Evolutionary conservation across 1,284 basidiomycete genomes (phyloP), one percentile per base, ranked within the genome.

Genomic region (Fereydounia khargensis): DNA sequence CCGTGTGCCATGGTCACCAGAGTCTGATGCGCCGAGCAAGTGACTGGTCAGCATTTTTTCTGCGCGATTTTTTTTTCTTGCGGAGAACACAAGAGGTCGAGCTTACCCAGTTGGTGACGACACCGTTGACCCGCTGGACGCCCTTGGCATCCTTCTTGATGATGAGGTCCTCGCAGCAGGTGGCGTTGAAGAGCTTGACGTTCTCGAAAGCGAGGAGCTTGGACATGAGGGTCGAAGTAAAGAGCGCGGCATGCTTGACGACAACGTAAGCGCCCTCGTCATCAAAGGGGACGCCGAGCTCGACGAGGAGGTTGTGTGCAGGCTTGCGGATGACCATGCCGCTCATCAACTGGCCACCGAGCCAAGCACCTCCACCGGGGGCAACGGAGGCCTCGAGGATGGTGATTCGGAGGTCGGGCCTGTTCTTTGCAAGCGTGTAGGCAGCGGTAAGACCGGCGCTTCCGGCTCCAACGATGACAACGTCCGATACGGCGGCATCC

Each of bases 251-350:
- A 43, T 58, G 56, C 47, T 68, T 59, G 35, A 69, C 51, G 10
- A 71, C 72, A 10, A 76, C 76, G 42, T 72, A 89, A 27, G 81
- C 61, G 38, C 87, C 88, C 74, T 89, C 87, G 74, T 89, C 88
- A 57, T 90, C 87, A 73, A 84, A 89, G 0, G 85, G 82, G 16
- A 90, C 83, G 21, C 84, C 86, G 38, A 89, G 73, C 75, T 88
- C 85, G 18, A 79, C 77, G 36, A 90, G 80, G 79, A 90, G 86
- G 41, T 80, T 78, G 72, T 90, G 83, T 0, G 86, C 87, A 0
- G 71, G 88, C 78, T 89, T 89, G 53, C 87, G 84, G 44, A 89
- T 84, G 36, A 89, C 87, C 87, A 89, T 89, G 0, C 86, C 84
- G 2, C 83, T 84, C 87, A 89, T 88, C 40, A 89, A 79, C 77